Percentiles rank a stretch among this genome's conserved stretches.
These are phyloP conservation scores for Haematococcus lacustris DNA, from an alignment of 139 green algal genomes.

Conservation along the genomic window DNA sequence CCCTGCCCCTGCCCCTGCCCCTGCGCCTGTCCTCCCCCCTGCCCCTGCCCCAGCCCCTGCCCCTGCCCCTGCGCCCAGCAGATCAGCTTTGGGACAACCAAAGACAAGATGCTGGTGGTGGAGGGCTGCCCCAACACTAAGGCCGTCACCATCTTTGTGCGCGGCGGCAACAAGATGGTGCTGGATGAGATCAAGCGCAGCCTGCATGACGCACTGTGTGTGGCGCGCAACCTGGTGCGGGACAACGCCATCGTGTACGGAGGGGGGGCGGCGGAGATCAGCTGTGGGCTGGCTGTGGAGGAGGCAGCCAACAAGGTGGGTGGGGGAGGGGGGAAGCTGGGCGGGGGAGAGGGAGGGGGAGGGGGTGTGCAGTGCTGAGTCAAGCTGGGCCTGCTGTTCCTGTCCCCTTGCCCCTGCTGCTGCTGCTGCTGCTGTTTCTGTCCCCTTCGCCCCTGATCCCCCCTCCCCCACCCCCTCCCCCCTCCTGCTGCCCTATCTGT, in stretches of 20 bases:
- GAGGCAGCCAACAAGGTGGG: slow-evolving; percentile 71
- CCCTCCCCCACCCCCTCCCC: too few relatives aligned
- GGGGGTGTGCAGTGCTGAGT: slow-evolving; percentile 2
- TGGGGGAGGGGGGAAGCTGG: too few relatives aligned
- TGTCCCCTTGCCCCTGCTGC: too few relatives aligned
- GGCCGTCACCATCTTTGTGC: slow-evolving; percentile 95
- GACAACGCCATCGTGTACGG: slow-evolving; percentile 96
- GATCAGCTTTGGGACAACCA: slow-evolving; percentile 91
- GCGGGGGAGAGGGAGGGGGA: too few relatives aligned
- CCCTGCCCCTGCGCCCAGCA: neutral
- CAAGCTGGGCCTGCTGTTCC: too few relatives aligned
- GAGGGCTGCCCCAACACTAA: slow-evolving; percentile 89
- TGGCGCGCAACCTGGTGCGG: slow-evolving; percentile 95
- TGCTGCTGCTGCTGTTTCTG: too few relatives aligned
- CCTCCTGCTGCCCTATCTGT: too few relatives aligned
- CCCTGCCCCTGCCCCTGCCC: too few relatives aligned
- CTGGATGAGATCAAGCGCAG: slow-evolving; percentile 87
- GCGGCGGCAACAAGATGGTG: slow-evolving; percentile 93
- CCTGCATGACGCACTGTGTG: slow-evolving; percentile 96
- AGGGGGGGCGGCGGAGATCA: slow-evolving; percentile 90
- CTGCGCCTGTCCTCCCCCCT: too few relatives aligned
- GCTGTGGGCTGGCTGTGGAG: slow-evolving; percentile 84
- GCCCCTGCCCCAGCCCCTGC: neutral
- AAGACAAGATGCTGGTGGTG: slow-evolving; percentile 93
- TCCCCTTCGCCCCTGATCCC: too few relatives aligned